Conservation (phyloP, 1,139 yeast genomes). For the Suhomyces bribrorum region DNA sequence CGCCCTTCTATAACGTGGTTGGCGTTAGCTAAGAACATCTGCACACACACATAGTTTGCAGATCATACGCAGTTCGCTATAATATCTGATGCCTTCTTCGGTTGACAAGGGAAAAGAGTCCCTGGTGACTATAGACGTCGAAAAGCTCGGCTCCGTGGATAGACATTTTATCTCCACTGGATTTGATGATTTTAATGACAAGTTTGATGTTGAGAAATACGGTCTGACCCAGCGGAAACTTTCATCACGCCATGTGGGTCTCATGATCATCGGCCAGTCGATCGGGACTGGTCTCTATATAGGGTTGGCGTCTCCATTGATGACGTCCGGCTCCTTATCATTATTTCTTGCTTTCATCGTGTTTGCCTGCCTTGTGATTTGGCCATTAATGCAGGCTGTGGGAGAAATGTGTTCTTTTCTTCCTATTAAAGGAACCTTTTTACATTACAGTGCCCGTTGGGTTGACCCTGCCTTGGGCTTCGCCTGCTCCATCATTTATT, state of each 20-base stretch:
- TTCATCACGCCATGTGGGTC: conserved; percentile 46
- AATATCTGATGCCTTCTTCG: neutral
- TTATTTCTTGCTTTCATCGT: conserved; percentile 37
- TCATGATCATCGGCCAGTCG: conserved; percentile 54
- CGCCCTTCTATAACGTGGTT: neutral
- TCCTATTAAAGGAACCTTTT: conserved; percentile 41
- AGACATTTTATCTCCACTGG: conserved; percentile 18
- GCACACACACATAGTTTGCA: neutral
- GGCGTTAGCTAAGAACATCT: neutral
- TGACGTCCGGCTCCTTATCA: conserved; percentile 39
- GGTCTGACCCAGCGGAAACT: conserved; percentile 42
- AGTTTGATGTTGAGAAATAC: conserved; percentile 32
- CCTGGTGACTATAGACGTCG: conserved; percentile 23
- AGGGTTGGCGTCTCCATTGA: conserved; percentile 37
- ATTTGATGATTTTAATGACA: conserved; percentile 36
- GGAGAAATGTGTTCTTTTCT: conserved; percentile 45
- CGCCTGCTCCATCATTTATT: conserved; percentile 38
- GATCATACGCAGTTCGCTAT: neutral
- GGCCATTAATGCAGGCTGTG: conserved; percentile 44
- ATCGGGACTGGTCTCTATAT: conserved; percentile 52
- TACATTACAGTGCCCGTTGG: conserved; percentile 41
- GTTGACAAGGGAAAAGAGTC: conserved; percentile 1
- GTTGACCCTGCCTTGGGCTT: conserved; percentile 45
- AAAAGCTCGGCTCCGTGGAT: conserved; percentile 23
- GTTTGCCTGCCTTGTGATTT: conserved; percentile 37